Evolutionary conservation across 1,139 yeast species (phyloP).

Genomic region (Maudiozyma humilis): DNA sequence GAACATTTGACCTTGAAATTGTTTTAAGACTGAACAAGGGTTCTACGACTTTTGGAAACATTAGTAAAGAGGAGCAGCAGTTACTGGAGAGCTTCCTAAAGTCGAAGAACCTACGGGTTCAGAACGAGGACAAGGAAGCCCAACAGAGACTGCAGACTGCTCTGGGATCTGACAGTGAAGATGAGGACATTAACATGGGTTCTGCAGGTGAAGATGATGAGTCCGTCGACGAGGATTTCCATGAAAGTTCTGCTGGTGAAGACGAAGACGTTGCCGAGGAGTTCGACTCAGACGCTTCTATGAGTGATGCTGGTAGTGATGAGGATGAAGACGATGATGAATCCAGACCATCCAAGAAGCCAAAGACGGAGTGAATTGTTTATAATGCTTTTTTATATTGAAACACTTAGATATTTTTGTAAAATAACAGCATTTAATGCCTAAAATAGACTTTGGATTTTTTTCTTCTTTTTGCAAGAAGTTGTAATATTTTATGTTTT

Average conservation of each 20-base stretch:
- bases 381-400: neutral
- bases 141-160: slow-evolving; percentile 73
- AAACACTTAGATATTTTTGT: neutral
- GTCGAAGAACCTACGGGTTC: slow-evolving; percentile 69
- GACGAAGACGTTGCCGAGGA: slow-evolving; percentile 79
- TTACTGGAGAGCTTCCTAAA: slow-evolving; percentile 66
- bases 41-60: slow-evolving; percentile 79
- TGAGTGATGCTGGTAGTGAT: slow-evolving; percentile 41
- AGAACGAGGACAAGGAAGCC: slow-evolving; percentile 85
- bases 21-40: slow-evolving; percentile 57
- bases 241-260: slow-evolving; percentile 48
- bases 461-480: neutral
- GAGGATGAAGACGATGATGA: slow-evolving; percentile 12
- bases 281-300: slow-evolving; percentile 65
- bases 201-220: slow-evolving; percentile 68
- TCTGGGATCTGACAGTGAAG: slow-evolving; percentile 61
- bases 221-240: slow-evolving; percentile 60
- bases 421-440: neutral
- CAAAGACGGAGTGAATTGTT: slow-evolving; percentile 21
- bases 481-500: neutral
- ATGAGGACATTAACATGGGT: slow-evolving; percentile 60
- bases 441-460: neutral
- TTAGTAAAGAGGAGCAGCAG: slow-evolving; percentile 83
- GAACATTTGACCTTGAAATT: slow-evolving; percentile 90
- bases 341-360: slow-evolving; percentile 30